These are phyloP conservation scores for Aspergillus panamensis DNA, from an alignment of 495 filamentous ascomycete species.

Conservation along the genomic window DNA sequence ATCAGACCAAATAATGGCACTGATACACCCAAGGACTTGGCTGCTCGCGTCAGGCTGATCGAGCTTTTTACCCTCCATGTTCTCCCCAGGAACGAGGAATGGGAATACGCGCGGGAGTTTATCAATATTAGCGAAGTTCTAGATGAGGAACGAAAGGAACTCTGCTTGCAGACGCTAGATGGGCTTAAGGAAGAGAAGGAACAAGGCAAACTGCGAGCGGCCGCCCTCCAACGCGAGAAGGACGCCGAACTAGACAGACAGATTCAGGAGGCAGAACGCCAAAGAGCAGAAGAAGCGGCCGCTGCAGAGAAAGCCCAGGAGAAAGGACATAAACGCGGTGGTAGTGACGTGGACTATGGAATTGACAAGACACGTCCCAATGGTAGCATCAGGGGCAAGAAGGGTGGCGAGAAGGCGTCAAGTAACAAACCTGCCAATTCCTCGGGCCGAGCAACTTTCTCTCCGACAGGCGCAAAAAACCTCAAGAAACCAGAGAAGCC, in stretches of 20 bases:
- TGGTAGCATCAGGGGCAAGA: slow-evolving; percentile 32
- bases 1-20: slow-evolving; percentile 54
- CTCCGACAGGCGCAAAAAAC: slow-evolving; percentile 37
- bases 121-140: slow-evolving; percentile 78
- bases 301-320: slow-evolving; percentile 39
- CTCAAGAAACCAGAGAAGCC: slow-evolving; percentile 40
- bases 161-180: slow-evolving; percentile 68
- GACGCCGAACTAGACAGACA: slow-evolving; percentile 58
- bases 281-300: slow-evolving; percentile 58
- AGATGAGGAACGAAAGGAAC: slow-evolving; percentile 87
- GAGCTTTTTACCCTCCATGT: slow-evolving; percentile 94
- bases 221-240: slow-evolving; percentile 55
- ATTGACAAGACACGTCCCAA: slow-evolving; percentile 46
- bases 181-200: slow-evolving; percentile 63
- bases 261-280: slow-evolving; percentile 53
- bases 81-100: slow-evolving; percentile 83
- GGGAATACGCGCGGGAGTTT: slow-evolving; percentile 91
- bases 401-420: slow-evolving; percentile 31
- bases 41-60: slow-evolving; percentile 77
- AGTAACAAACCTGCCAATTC: slow-evolving; percentile 26
- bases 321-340: slow-evolving; percentile 48
- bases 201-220: slow-evolving; percentile 65
- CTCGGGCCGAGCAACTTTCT: slow-evolving; percentile 31
- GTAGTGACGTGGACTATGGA: slow-evolving; percentile 54
- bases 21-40: slow-evolving; percentile 72